phyloP scores from a whole-genome alignment of 495 filamentous ascomycete species.

The Penicillium fimorum region DNA sequence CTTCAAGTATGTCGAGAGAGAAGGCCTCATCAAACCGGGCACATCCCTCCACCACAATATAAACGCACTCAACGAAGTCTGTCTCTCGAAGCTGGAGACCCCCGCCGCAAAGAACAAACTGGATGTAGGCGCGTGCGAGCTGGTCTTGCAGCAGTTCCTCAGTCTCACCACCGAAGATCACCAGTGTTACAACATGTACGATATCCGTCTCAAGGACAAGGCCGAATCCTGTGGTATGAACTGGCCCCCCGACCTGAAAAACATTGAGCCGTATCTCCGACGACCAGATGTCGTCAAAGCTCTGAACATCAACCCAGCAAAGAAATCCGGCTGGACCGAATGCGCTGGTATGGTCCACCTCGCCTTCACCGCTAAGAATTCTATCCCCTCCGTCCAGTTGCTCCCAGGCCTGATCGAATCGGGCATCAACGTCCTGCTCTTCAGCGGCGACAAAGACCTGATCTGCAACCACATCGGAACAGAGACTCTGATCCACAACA shows the following conservation, averaged over 20 bases:
- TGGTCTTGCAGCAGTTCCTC: slow-evolving; percentile 68
- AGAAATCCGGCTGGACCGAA: slow-evolving; percentile 86
- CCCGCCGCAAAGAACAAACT: slow-evolving; percentile 57
- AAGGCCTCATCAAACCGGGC: slow-evolving; percentile 66
- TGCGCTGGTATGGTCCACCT: slow-evolving; percentile 74
- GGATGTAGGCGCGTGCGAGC: slow-evolving; percentile 68
- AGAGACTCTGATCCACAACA: slow-evolving; percentile 83
- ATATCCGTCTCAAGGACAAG: slow-evolving; percentile 74
- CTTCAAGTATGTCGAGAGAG: slow-evolving; percentile 71
- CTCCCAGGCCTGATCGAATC: slow-evolving; percentile 73
- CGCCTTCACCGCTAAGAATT: slow-evolving; percentile 65
- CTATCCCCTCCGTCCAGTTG: slow-evolving; percentile 67
- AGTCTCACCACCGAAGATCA: slow-evolving; percentile 53
- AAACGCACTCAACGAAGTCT: slow-evolving; percentile 68
- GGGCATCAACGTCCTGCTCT: slow-evolving; percentile 74
- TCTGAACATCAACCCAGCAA: slow-evolving; percentile 77
- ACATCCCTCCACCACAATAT: slow-evolving; percentile 62
- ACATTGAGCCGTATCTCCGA: slow-evolving; percentile 80
- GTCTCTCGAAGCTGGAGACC: slow-evolving; percentile 54
- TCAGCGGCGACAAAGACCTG: slow-evolving; percentile 89
- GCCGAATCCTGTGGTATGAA: slow-evolving; percentile 81
- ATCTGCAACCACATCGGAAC: slow-evolving; percentile 98
- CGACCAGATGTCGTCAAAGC: slow-evolving; percentile 75
- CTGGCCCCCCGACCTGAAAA: slow-evolving; percentile 83
- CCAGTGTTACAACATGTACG: slow-evolving; percentile 90